These are phyloP conservation scores for Lobosporangium transversale DNA, from an alignment of 192 early-diverging fungal genomes.

Conservation along the genomic window DNA sequence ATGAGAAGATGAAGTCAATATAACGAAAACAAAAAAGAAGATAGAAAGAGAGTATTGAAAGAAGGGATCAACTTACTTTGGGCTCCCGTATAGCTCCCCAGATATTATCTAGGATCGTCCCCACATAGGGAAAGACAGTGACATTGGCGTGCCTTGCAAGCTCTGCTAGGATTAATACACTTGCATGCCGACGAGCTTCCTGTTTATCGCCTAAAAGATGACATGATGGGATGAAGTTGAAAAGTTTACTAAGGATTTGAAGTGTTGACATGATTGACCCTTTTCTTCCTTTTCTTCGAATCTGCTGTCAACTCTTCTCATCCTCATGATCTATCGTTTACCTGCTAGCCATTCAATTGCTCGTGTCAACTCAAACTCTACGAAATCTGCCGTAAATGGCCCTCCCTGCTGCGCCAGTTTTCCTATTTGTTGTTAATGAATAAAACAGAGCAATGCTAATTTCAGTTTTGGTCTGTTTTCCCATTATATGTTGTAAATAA, in stretches of 20 bases:
- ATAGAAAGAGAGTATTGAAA: not conserved
- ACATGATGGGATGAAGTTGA: not conserved
- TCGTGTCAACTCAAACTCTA: conserved; percentile 82
- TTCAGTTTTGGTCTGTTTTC: no score
- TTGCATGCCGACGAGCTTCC: conserved; percentile 80
- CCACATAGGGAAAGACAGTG: conserved; percentile 83
- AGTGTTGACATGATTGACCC: no score
- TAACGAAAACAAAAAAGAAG: not conserved
- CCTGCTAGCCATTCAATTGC: conserved; percentile 81
- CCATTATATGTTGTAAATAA: no score
- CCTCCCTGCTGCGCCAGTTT: conserved; percentile 70
- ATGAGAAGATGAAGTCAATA: not conserved
- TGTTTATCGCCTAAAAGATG: conserved; percentile 74
- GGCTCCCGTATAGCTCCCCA: conserved; percentile 85
- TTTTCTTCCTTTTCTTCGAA: no score
- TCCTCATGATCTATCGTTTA: not conserved
- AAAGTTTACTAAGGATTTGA: no score
- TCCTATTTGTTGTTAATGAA: conserved; percentile 51
- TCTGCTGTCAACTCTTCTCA: no score
- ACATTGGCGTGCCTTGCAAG: conserved; percentile 81
- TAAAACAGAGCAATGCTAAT: not conserved
- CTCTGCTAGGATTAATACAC: conserved; percentile 79
- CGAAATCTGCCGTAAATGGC: conserved; percentile 80
- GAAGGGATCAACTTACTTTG: conserved; percentile 50
- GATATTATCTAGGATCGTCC: conserved; percentile 83